phyloP scores from a whole-genome alignment of 805 yeast species.

The Grigorovia yakushimaensis region DNA sequence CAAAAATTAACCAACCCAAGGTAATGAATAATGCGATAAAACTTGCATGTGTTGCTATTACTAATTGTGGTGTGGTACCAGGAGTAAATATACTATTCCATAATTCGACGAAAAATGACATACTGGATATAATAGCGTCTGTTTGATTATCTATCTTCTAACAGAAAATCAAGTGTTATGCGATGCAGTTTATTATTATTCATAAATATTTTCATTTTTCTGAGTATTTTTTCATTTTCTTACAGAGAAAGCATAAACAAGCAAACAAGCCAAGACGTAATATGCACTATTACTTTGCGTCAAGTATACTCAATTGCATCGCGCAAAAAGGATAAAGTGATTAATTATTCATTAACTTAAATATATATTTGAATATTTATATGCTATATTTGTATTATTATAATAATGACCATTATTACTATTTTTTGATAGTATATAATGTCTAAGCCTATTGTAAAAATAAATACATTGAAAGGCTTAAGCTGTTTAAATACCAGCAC shows the following conservation, averaged over 20 bases:
- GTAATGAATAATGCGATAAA: conserved; percentile 52
- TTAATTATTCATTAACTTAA: neutral
- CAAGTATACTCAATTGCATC: too few relatives aligned
- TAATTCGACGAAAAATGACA: conserved; percentile 38
- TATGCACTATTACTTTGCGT: too few relatives aligned
- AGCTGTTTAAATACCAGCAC: conserved; percentile 11
- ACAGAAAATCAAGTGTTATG: too few relatives aligned
- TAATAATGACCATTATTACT: neutral
- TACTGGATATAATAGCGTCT: too few relatives aligned
- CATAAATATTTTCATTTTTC: too few relatives aligned
- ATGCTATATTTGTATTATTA: neutral
- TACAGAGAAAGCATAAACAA: too few relatives aligned
- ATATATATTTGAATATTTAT: neutral
- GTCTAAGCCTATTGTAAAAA: too few relatives aligned
- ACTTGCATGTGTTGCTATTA: conserved; percentile 82
- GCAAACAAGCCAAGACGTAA: too few relatives aligned
- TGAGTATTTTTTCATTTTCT: too few relatives aligned
- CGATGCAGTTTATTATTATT: too few relatives aligned
- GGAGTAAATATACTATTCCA: conserved; percentile 92
- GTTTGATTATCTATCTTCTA: neutral
- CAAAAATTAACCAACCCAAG: conserved; percentile 46
- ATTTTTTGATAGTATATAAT: too few relatives aligned
- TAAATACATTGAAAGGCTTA: neutral
- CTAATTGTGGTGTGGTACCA: conserved; percentile 82
- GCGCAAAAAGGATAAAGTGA: too few relatives aligned